phyloP scores from a whole-genome alignment of 305 asterid genomes.

The Rubia balearica region DNA sequence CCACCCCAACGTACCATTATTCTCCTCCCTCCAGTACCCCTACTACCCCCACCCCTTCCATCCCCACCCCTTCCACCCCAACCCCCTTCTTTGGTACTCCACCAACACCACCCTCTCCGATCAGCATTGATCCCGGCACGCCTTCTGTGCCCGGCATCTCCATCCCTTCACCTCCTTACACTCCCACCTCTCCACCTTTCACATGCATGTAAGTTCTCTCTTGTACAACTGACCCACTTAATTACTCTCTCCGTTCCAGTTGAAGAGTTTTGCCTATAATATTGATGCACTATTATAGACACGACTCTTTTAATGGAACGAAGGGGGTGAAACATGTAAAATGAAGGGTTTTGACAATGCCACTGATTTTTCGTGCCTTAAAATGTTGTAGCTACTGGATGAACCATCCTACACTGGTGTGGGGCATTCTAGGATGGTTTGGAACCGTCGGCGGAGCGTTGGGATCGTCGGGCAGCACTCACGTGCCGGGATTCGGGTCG shows the following conservation, averaged over 20 bases:
- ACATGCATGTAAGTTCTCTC: slow-evolving; percentile 67
- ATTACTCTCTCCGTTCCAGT: too few relatives aligned
- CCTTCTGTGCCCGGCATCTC: slow-evolving; percentile 43
- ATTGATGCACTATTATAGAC: too few relatives aligned
- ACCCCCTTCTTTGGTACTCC: slow-evolving; percentile 14
- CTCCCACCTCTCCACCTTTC: slow-evolving; percentile 77
- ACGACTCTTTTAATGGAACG: too few relatives aligned
- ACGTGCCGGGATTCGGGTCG: slow-evolving; percentile 39
- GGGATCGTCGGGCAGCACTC: slow-evolving; percentile 21
- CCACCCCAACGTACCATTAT: slow-evolving; percentile 20
- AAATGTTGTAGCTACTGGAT: slow-evolving; percentile 60
- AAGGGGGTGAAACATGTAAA: too few relatives aligned
- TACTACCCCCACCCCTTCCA: background rate
- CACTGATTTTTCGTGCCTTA: background rate
- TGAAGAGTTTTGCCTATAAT: too few relatives aligned
- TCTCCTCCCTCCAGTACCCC: slow-evolving; percentile 33
- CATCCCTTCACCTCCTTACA: slow-evolving; percentile 56
- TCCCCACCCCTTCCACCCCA: slow-evolving; percentile 38
- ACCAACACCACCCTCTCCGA: slow-evolving; percentile 28
- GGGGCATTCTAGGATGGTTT: slow-evolving; percentile 62
- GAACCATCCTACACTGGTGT: slow-evolving; percentile 59
- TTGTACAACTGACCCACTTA: background rate
- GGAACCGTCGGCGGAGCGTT: slow-evolving; percentile 58
- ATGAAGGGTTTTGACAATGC: too few relatives aligned
- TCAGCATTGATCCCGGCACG: slow-evolving; percentile 12